phyloP scores from a whole-genome alignment of 768 basidiomycete species.

The Fomitopsis serialis region DNA sequence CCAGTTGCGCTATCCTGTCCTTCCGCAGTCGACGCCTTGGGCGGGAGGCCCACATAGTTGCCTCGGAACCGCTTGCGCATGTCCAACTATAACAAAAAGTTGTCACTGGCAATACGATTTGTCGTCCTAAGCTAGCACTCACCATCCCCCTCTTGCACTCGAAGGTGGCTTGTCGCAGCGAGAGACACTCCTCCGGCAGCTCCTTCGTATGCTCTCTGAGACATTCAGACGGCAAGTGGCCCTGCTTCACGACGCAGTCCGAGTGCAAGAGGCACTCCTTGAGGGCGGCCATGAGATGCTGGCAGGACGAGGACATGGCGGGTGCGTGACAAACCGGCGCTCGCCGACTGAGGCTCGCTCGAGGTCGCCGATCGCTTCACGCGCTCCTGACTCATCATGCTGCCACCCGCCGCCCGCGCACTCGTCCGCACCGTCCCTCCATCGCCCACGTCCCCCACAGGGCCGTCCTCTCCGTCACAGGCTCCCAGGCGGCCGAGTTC shows the following conservation, averaged over 20 bases:
- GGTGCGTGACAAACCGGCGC: not conserved
- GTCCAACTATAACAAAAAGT: constrained; percentile 15
- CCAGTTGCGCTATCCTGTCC: not conserved
- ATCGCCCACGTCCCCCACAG: constrained; percentile 61
- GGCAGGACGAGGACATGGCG: constrained; percentile 76
- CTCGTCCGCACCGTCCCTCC: constrained; percentile 38
- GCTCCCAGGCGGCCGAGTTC: constrained; percentile 76
- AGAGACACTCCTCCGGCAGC: constrained; percentile 76
- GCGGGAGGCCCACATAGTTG: constrained; percentile 11
- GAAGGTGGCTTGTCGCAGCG: constrained; percentile 75
- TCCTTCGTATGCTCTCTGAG: constrained; percentile 68
- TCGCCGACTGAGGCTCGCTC: not conserved
- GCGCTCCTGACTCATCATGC: constrained; percentile 13
- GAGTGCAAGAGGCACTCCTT: constrained; percentile 82
- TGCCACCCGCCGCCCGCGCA: constrained; percentile 36
- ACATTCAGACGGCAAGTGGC: constrained; percentile 80
- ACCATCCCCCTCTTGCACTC: constrained; percentile 93
- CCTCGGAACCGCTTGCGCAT: constrained; percentile 27
- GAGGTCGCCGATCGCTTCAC: not conserved
- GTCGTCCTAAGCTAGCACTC: constrained; percentile 19
- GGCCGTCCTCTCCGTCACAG: constrained; percentile 69
- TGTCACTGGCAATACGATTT: not conserved
- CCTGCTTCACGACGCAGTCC: constrained; percentile 81
- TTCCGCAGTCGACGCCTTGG: not conserved
- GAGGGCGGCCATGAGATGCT: constrained; percentile 68